Conservation (phyloP, 495 filamentous ascomycete species). For the Astrothelium subdiscretum region DNA sequence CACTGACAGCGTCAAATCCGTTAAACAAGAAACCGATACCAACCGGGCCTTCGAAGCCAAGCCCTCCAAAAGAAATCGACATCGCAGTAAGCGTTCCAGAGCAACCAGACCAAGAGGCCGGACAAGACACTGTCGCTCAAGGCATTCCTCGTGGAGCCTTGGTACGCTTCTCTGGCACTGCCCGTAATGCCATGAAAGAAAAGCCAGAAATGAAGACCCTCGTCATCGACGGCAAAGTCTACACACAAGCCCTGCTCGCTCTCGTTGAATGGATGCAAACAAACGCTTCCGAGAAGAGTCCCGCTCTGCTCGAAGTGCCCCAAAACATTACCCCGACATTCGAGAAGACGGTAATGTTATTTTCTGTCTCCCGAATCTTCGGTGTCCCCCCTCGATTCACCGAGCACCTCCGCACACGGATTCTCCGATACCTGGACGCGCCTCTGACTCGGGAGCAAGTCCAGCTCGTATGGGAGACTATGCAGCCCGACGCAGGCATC, state of each 20-base stretch:
- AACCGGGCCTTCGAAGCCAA: neutral
- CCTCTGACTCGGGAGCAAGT: neutral
- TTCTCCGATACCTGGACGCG: neutral
- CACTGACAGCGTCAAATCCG: no score
- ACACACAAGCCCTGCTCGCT: neutral
- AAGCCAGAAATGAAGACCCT: neutral
- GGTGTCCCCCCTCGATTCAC: neutral
- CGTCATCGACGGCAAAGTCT: neutral
- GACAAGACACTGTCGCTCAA: neutral
- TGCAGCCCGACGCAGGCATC: neutral
- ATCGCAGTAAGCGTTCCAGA: neutral
- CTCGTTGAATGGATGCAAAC: neutral
- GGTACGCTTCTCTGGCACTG: neutral
- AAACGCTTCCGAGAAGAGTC: neutral
- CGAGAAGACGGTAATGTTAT: neutral
- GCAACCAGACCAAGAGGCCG: neutral
- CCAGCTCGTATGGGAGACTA: neutral
- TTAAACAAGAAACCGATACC: no score
- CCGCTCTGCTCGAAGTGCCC: neutral
- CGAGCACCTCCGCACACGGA: neutral
- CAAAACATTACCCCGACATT: neutral
- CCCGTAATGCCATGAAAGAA: neutral
- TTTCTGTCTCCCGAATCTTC: neutral
- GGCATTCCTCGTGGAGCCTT: neutral
- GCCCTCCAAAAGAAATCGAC: neutral